Evolutionary conservation across 768 basidiomycete genomes (phyloP).

Genomic region (Botryobasidium botryosum): DNA sequence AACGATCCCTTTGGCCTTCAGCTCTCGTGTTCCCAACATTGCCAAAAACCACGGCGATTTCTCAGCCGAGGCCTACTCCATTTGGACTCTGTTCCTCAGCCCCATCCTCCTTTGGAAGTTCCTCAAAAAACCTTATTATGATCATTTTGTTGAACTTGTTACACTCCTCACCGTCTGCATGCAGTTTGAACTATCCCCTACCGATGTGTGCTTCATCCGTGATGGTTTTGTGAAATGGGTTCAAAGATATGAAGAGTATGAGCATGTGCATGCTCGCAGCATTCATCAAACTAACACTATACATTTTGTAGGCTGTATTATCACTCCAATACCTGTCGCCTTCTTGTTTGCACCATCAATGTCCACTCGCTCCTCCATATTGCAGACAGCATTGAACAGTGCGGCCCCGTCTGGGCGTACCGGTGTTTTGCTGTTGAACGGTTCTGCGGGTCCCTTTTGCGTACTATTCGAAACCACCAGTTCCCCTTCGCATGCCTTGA

Average conservation of each 20-base stretch:
- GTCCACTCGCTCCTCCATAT: background rate
- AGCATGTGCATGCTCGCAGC: too few relatives aligned
- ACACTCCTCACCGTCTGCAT: background rate
- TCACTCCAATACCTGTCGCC: background rate
- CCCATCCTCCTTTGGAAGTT: conserved; percentile 12
- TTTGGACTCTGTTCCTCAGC: conserved; percentile 15
- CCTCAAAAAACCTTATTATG: background rate
- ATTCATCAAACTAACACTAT: too few relatives aligned
- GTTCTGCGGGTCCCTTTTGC: background rate
- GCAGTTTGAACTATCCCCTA: background rate
- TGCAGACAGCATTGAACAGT: background rate
- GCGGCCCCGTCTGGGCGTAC: background rate
- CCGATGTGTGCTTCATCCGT: background rate
- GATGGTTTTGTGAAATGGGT: conserved; percentile 3
- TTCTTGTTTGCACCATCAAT: background rate
- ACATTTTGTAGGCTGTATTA: background rate
- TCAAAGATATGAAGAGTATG: background rate
- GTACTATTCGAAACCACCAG: background rate
- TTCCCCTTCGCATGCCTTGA: background rate
- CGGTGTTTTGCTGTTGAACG: background rate
- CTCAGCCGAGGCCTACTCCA: conserved; percentile 13
- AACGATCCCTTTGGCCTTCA: conserved; percentile 25
- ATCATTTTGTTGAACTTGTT: conserved; percentile 1
- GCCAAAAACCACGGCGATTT: conserved; percentile 4
- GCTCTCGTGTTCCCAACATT: conserved; percentile 7